phyloP scores from a whole-genome alignment of 1,284 basidiomycete species.

The Ganoderma meredithae region DNA sequence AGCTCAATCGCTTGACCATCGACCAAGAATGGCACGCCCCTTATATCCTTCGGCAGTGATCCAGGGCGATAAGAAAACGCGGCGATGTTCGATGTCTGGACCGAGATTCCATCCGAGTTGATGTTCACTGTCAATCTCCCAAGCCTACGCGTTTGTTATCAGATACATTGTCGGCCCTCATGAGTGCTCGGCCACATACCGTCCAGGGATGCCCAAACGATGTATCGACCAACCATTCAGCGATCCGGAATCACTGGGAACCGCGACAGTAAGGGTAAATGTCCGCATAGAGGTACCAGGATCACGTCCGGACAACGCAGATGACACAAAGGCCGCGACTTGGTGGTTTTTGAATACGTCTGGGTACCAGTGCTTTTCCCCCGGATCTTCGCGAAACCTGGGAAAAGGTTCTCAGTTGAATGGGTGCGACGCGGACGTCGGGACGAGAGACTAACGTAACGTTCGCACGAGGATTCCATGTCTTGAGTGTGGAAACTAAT shows the following conservation, averaged over 20 bases:
- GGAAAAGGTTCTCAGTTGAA: not conserved
- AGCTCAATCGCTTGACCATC: slow-evolving; percentile 20
- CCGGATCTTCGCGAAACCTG: slow-evolving; percentile 73
- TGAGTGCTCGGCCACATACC: slow-evolving; percentile 47
- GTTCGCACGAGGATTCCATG: slow-evolving; percentile 60
- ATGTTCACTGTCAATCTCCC: slow-evolving; percentile 41
- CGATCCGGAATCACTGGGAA: slow-evolving; percentile 69
- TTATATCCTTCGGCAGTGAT: slow-evolving; percentile 11
- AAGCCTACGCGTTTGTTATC: slow-evolving; percentile 36
- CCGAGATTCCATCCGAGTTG: slow-evolving; percentile 33
- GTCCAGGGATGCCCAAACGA: slow-evolving; percentile 62
- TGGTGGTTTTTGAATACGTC: slow-evolving; percentile 61
- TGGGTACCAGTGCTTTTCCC: slow-evolving; percentile 75
- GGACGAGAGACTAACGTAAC: slow-evolving; percentile 52
- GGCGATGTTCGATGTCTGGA: slow-evolving; percentile 52
- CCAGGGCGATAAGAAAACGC: slow-evolving; percentile 45
- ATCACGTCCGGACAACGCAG: slow-evolving; percentile 9
- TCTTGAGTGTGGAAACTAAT: slow-evolving; percentile 60
- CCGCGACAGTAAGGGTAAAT: slow-evolving; percentile 75
- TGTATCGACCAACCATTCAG: slow-evolving; percentile 72
- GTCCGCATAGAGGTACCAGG: slow-evolving; percentile 9
- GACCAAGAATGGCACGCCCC: slow-evolving; percentile 20
- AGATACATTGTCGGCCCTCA: not conserved
- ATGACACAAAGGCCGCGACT: slow-evolving; percentile 61
- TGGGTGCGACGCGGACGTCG: not conserved